Conservation (phyloP, 495 filamentous ascomycete genomes). For the Parathielavia appendiculata region DNA sequence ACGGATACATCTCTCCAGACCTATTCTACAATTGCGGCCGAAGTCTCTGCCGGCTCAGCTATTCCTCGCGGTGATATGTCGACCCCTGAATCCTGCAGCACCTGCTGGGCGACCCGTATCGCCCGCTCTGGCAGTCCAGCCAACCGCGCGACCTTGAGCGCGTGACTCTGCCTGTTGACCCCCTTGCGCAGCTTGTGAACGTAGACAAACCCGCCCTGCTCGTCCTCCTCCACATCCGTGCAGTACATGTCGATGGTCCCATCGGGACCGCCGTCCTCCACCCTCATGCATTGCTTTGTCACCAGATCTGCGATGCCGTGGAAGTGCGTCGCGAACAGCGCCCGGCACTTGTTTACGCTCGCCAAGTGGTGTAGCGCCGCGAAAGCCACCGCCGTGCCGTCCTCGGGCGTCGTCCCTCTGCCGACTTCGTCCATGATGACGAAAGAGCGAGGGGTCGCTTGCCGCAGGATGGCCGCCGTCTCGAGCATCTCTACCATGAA, state of each 20-base stretch:
- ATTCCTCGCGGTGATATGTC: conserved; percentile 1
- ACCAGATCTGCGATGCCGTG: conserved; percentile 75
- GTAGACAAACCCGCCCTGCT: conserved; percentile 68
- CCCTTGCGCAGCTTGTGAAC: conserved; percentile 75
- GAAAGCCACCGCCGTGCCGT: conserved; percentile 84
- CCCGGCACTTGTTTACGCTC: conserved; percentile 66
- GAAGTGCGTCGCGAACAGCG: conserved; percentile 94
- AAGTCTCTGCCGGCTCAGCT: background rate
- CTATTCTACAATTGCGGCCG: conserved; percentile 9
- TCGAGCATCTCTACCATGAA: conserved; percentile 92
- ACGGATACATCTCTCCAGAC: background rate
- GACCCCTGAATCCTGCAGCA: conserved; percentile 31
- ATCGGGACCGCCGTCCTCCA: conserved; percentile 36
- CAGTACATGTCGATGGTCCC: conserved; percentile 76
- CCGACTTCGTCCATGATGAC: conserved; percentile 99
- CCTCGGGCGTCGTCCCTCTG: conserved; percentile 85
- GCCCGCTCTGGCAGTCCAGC: conserved; percentile 67
- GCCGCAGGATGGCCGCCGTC: conserved; percentile 61
- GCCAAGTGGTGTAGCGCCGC: conserved; percentile 80
- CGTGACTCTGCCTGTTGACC: conserved; percentile 82
- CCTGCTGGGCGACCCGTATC: conserved; percentile 50
- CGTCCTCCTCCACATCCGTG: conserved; percentile 76
- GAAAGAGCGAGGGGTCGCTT: conserved; percentile 66
- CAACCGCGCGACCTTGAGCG: conserved; percentile 82
- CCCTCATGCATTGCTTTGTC: conserved; percentile 28